A percentile compares a stretch with the other conserved stretches of the same genome.
Evolutionary conservation across 208 protist species (phyloP).

Genomic region (Trypanosoma lewisi): DNA sequence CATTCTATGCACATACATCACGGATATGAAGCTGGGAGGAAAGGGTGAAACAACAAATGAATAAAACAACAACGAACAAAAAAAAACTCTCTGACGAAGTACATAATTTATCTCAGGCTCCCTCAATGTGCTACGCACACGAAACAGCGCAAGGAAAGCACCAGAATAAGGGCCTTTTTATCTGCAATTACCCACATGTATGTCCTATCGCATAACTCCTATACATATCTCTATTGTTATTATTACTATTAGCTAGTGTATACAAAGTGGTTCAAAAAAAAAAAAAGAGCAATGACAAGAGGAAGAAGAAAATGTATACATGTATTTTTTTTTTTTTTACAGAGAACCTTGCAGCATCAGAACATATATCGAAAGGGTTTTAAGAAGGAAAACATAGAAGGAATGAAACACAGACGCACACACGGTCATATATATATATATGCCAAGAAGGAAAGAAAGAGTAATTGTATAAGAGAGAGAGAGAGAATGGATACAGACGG

Average conservation of each 20-base stretch:
- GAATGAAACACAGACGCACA: background rate
- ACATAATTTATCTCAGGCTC: constrained; percentile 19
- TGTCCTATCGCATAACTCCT: no score
- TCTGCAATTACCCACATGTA: no score
- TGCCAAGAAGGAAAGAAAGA: background rate
- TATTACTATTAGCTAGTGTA: no score
- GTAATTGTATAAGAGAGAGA: no score
- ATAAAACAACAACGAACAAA: constrained; percentile 11
- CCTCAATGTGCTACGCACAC: constrained; percentile 30
- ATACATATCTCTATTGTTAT: no score
- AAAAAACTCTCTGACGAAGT: background rate
- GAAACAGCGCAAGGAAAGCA: constrained; percentile 22
- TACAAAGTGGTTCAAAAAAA: background rate
- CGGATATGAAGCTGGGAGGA: no score
- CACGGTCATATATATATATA: background rate
- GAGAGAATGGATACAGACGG: no score
- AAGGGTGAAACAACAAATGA: background rate
- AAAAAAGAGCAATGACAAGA: no score
- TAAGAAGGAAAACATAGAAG: background rate
- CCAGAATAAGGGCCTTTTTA: constrained; percentile 31
- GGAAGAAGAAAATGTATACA: no score
- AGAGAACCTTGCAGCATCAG: background rate
- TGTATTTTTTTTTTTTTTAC: background rate
- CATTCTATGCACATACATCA: no score
- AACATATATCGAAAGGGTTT: background rate